These are phyloP conservation scores for Didymella pinodella DNA, from an alignment of 2,329 filamentous ascomycete species.

Conservation along the genomic window DNA sequence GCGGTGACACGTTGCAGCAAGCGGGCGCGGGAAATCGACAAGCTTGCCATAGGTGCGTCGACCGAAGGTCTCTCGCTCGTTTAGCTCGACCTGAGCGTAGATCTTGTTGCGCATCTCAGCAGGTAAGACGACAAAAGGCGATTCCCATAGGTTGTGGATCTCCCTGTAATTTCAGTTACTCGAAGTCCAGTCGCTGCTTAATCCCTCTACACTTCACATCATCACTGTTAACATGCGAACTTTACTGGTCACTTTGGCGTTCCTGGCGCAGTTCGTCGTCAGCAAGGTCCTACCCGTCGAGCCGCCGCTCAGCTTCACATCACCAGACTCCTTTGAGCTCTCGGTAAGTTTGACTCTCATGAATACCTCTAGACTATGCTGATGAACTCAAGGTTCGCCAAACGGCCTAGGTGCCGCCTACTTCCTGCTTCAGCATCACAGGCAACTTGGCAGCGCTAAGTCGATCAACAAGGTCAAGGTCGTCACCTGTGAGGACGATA, in stretches of 20 bases:
- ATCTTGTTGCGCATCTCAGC: slow-evolving; percentile 1
- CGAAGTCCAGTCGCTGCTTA: background rate
- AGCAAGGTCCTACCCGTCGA: background rate
- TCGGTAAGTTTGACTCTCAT: background rate
- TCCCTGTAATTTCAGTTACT: background rate
- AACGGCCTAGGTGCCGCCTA: slow-evolving; percentile 14
- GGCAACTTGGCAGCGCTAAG: slow-evolving; percentile 14
- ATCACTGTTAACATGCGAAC: background rate
- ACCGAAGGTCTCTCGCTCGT: background rate
- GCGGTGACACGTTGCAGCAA: background rate
- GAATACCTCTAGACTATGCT: background rate
- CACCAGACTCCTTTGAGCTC: background rate
- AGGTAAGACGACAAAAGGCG: background rate
- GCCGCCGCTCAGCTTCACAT: background rate
- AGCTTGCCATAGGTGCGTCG: background rate
- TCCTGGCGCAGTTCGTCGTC: background rate
- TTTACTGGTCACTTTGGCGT: background rate
- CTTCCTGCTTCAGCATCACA: slow-evolving; percentile 20
- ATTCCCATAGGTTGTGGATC: background rate
- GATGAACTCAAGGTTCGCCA: slow-evolving; percentile 8
- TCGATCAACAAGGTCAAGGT: slow-evolving; percentile 17
- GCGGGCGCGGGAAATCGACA: background rate
- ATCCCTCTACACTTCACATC: background rate
- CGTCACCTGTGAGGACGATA: background rate
- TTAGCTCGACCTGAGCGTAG: background rate